Evolutionary conservation across 805 yeast species (phyloP).

Genomic region (Candida boidinii): DNA sequence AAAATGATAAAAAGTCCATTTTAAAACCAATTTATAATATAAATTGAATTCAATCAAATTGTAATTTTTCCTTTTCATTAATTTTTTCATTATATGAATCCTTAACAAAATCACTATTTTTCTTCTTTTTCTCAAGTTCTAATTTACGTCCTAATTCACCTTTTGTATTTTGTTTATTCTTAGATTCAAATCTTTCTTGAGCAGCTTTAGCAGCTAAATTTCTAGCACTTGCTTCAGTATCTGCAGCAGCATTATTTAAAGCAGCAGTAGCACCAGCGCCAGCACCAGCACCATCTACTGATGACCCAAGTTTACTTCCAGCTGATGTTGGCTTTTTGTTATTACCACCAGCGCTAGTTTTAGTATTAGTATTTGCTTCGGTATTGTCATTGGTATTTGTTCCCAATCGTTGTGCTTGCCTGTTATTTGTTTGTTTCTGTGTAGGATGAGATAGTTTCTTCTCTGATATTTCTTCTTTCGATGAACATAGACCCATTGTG

Average conservation of each 20-base stretch:
- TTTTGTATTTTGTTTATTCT: constrained; percentile 9
- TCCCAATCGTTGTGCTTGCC: constrained; percentile 3
- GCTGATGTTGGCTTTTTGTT: neutral
- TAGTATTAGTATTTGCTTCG: neutral
- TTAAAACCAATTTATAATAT: too few relatives aligned
- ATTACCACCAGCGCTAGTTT: too few relatives aligned
- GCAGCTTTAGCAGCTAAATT: constrained; percentile 23
- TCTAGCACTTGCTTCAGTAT: constrained; percentile 8
- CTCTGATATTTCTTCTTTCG: constrained; percentile 12
- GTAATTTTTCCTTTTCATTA: constrained; percentile 5
- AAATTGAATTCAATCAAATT: too few relatives aligned
- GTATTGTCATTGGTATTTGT: constrained; percentile 1
- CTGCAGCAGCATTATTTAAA: neutral
- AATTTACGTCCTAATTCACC: constrained; percentile 20
- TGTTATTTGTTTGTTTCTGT: neutral
- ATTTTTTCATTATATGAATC: constrained; percentile 14
- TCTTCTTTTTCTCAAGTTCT: constrained; percentile 16
- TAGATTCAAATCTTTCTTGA: constrained; percentile 11
- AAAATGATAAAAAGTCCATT: too few relatives aligned
- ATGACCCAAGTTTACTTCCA: constrained; percentile 12
- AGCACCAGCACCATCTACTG: neutral
- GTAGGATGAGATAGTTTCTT: constrained; percentile 2
- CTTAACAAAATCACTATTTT: constrained; percentile 14
- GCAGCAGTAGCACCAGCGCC: constrained; percentile 2
- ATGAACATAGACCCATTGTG: constrained; percentile 18